phyloP scores from a whole-genome alignment of 768 basidiomycete species.

The Tephrocybe sp. region DNA sequence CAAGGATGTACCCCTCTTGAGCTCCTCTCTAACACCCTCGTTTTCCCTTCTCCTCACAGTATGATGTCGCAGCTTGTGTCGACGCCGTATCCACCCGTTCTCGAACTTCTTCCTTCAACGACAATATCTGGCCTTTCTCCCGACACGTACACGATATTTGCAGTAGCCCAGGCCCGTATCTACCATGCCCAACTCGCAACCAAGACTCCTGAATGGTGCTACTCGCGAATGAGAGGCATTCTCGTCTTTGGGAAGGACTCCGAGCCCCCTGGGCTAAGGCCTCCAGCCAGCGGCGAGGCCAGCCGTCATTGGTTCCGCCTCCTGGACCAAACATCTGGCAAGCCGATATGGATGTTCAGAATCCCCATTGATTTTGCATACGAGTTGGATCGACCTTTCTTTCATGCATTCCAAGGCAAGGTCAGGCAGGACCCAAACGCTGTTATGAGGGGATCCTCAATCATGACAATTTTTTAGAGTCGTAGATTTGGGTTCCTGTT shows the following conservation, averaged over 20 bases:
- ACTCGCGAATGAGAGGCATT: conserved; percentile 58
- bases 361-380: conserved; percentile 66
- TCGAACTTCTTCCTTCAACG: conserved; percentile 10
- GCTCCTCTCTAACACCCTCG: conserved; percentile 1
- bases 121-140: conserved; percentile 17
- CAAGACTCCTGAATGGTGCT: conserved; percentile 54
- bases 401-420: conserved; percentile 85
- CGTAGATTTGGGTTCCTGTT: conserved; percentile 54
- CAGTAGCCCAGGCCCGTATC: conserved; percentile 55
- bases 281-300: conserved; percentile 18
- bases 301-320: conserved; percentile 64
- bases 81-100: conserved; percentile 11
- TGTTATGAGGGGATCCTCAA: too few relatives aligned
- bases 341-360: conserved; percentile 69
- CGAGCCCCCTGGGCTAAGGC: conserved; percentile 24
- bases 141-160: conserved; percentile 44
- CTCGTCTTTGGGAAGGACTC: conserved; percentile 53
- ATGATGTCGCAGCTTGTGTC: conserved; percentile 19
- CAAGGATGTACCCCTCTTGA: conserved; percentile 4
- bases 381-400: conserved; percentile 85
- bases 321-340: conserved; percentile 53
- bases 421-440: conserved; percentile 44
- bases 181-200: conserved; percentile 59
- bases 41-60: conserved; percentile 8
- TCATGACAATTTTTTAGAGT: conserved; percentile 44